Evolutionary conservation across 495 filamentous ascomycete genomes (phyloP).

Genomic region (Lophiotrema nucula): DNA sequence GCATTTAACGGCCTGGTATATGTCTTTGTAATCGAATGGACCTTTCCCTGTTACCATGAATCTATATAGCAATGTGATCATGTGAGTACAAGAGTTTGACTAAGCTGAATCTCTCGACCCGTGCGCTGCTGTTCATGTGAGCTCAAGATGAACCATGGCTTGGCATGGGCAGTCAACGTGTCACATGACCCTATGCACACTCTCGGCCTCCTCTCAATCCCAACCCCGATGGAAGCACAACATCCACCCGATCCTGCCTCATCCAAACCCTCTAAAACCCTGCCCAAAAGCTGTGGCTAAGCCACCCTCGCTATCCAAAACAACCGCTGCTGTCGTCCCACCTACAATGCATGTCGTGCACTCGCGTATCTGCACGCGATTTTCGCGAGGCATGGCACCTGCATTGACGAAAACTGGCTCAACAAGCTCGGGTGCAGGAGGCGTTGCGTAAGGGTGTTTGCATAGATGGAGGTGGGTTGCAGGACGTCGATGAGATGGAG

Average conservation of each 20-base stretch:
- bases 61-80: no score
- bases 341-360: conserved; percentile 1
- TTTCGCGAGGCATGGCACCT: not conserved
- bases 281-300: not conserved
- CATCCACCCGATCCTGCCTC: not conserved
- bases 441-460: no score
- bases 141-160: no score
- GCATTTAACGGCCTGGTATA: not conserved
- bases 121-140: no score
- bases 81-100: no score
- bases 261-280: not conserved
- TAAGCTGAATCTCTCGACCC: not conserved
- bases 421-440: no score
- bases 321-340: no score
- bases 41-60: not conserved
- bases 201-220: not conserved
- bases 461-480: no score
- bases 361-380: not conserved
- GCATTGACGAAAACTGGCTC: no score
- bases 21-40: not conserved
- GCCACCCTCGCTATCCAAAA: conserved; percentile 18
- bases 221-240: not conserved
- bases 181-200: not conserved
- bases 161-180: not conserved
- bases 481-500: no score